A percentile compares a stretch with the other conserved stretches of the same genome.
Conservation (phyloP, 1,284 basidiomycete genomes). For the Anthracocystis setariae region DNA sequence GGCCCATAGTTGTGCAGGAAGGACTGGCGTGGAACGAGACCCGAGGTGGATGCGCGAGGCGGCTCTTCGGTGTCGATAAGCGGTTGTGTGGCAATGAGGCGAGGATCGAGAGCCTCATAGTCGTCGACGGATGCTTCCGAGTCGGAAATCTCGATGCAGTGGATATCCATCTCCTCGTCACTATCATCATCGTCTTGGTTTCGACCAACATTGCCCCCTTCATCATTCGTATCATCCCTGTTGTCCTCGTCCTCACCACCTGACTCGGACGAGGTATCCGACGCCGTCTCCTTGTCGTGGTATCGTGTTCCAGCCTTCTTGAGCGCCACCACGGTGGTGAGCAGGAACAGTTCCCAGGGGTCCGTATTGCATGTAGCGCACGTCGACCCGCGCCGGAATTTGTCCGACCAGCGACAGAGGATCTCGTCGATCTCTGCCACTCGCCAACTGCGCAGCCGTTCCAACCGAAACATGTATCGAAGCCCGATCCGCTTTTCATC, state of each 20-base stretch:
- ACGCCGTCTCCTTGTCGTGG: constrained; percentile 25
- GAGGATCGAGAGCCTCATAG: constrained; percentile 8
- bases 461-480: background rate
- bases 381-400: constrained; percentile 18
- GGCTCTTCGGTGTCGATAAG: constrained; percentile 11
- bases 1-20: constrained; percentile 23
- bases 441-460: constrained; percentile 3
- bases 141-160: background rate
- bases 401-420: constrained; percentile 10
- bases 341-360: constrained; percentile 28
- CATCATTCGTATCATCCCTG: background rate
- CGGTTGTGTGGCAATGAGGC: background rate
- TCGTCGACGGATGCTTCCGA: background rate
- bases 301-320: constrained; percentile 19
- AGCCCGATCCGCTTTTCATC: constrained; percentile 16
- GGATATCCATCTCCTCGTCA: background rate
- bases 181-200: background rate
- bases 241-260: constrained; percentile 1
- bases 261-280: constrained; percentile 22
- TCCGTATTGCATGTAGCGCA: constrained; percentile 22
- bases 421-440: constrained; percentile 13
- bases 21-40: constrained; percentile 3
- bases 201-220: background rate
- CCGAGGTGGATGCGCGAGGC: background rate
- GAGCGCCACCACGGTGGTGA: constrained; percentile 10